Percentiles rank a stretch among this genome's conserved stretches.
Conservation (phyloP, 345 rosid genomes). For the Eucalyptus dawsonii region DNA sequence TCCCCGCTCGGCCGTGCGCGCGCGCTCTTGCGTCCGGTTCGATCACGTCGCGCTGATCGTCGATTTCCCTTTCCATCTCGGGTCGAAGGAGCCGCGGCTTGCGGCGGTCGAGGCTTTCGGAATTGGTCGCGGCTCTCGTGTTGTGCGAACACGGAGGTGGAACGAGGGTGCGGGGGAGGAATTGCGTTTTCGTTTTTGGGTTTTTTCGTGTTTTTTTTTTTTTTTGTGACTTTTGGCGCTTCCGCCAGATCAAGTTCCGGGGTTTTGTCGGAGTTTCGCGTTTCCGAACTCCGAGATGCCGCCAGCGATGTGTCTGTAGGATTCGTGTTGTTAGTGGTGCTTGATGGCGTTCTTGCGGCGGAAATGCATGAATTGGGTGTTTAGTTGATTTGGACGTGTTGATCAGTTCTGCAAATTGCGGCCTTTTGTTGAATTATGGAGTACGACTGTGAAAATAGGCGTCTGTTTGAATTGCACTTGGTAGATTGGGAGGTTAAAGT, state of each 20-base stretch:
- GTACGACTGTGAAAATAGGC: background rate
- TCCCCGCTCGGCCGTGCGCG: background rate
- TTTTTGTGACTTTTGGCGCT: background rate
- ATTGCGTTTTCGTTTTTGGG: background rate
- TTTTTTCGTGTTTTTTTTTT: too few species aligned
- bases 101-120: background rate
- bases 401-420: background rate
- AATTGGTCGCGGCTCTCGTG: background rate
- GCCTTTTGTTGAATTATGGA: background rate
- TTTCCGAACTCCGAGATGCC: background rate
- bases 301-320: background rate
- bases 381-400: background rate
- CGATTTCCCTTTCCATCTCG: background rate
- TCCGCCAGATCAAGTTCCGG: background rate
- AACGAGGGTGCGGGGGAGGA: background rate
- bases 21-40: background rate
- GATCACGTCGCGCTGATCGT: background rate
- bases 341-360: background rate
- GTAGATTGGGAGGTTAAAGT: background rate
- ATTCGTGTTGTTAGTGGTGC: background rate
- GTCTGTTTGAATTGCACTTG: background rate
- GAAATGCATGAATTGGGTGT: background rate
- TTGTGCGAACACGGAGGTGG: background rate
- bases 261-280: background rate
- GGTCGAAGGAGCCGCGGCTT: background rate